Evolutionary conservation across 495 filamentous ascomycete genomes (phyloP).

Genomic region (Lichenothelia convexa): DNA sequence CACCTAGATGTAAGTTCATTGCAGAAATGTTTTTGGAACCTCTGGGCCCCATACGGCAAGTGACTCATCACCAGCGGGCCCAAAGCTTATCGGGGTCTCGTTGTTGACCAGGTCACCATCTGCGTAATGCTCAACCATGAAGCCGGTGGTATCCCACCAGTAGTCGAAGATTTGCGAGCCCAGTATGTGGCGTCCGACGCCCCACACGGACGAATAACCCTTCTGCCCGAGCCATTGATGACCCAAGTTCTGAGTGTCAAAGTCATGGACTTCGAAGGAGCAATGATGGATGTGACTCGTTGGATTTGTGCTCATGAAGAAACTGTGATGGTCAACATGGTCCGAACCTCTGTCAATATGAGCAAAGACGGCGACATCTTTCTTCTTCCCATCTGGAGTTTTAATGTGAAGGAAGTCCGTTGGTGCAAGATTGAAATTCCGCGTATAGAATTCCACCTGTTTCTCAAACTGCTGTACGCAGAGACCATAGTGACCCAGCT

Average conservation of each 20-base stretch:
- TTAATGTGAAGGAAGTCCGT: slow-evolving; percentile 32
- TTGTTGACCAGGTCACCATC: slow-evolving; percentile 53
- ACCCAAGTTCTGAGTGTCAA: slow-evolving; percentile 46
- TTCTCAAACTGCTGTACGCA: slow-evolving; percentile 40
- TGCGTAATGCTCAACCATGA: slow-evolving; percentile 47
- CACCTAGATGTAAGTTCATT: neutral
- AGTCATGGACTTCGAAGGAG: slow-evolving; percentile 51
- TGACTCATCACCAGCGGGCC: slow-evolving; percentile 1
- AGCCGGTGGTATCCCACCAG: slow-evolving; percentile 36
- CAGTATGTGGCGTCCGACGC: slow-evolving; percentile 43
- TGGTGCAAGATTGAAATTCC: slow-evolving; percentile 49
- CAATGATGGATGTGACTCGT: slow-evolving; percentile 62
- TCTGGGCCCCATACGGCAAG: slow-evolving; percentile 9
- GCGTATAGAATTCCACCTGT: slow-evolving; percentile 42
- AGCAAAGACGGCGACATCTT: slow-evolving; percentile 40
- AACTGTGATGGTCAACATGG: slow-evolving; percentile 51
- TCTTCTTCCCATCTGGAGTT: neutral
- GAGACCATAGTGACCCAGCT: slow-evolving; percentile 52
- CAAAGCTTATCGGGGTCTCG: slow-evolving; percentile 22
- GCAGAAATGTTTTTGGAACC: slow-evolving; percentile 1
- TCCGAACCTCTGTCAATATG: slow-evolving; percentile 44
- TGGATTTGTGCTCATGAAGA: slow-evolving; percentile 44
- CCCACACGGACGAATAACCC: slow-evolving; percentile 45
- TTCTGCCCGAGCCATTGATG: slow-evolving; percentile 42
- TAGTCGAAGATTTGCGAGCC: slow-evolving; percentile 44